Evolutionary conservation across 2,329 filamentous ascomycete species (phyloP), one percentile per base, ranked within the genome.

Genomic region (Colletotrichum eleusines): DNA sequence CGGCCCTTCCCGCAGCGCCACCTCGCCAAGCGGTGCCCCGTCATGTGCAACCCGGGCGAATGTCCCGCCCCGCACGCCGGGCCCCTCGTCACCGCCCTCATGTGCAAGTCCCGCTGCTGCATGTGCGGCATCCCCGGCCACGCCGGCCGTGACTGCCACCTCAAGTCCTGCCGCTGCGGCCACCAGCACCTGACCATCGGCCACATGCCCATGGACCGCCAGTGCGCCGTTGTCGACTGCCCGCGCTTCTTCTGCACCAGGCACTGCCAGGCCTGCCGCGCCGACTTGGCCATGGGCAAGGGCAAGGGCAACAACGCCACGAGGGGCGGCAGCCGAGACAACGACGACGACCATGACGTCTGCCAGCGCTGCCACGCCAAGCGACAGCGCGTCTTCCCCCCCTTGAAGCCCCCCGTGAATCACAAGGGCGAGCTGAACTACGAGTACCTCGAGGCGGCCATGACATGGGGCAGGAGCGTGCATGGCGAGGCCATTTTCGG

Each of bases 101-200:
- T 75, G 3, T 84, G 81, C 74, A 71, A 72, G 23, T 58, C 74
- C 20, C 77, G 82, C 23, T 83, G 81, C 72, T 83, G 81, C 71
- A 83, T 83, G 81, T 83, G 82, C 67, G 81, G 81, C n/a, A 64
- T 78, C 4, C 74, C 71, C 26, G 80, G 79, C 2, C 81, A 84
- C 68, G 76, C 76, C 33, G 81, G 81, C n/a, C 74, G 68, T 18
- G 76, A 81, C 35, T 83, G 81, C 69, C 74, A 77, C 28, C 62
- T 79, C 40, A 76, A 76, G 66, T 74, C 68, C 23, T 83, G 81
- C 63, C 76, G 78, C 5, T 83, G 81, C 73, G 80, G 81, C 20
- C 73, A 66, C 14, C 69, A 73, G 12, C 81, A 83, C 67, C 75
- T 83, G 51, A 80, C 69, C 2, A 33, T 59, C 11, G 20, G 28